Evolutionary conservation across 352 stramenopile genomes (phyloP).

Genomic region (Pythium biforme): DNA sequence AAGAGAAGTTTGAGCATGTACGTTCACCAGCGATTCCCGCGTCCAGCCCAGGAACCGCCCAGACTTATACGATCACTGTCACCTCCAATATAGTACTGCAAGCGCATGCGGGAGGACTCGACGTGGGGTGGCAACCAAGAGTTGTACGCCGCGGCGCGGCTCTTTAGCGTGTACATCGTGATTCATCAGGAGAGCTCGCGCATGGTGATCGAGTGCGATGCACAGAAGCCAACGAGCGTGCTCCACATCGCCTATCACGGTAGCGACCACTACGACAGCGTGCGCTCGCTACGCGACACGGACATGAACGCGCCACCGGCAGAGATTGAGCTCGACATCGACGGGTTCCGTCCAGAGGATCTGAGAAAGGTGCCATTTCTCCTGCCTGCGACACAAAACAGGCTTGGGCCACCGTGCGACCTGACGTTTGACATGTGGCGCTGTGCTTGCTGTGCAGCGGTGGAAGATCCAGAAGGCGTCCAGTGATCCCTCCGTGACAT

Average conservation of each 20-base stretch:
- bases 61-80: neutral
- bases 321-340: conserved; percentile 53
- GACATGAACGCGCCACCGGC: conserved; percentile 36
- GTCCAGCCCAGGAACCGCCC: neutral
- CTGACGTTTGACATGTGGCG: neutral
- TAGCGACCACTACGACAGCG: conserved; percentile 84
- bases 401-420: neutral
- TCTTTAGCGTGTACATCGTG: conserved; percentile 77
- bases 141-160: conserved; percentile 63
- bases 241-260: conserved; percentile 69
- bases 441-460: conserved; percentile 1
- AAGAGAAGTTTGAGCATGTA: conserved; percentile 84
- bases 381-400: neutral
- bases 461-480: conserved; percentile 17
- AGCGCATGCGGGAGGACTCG: conserved; percentile 72
- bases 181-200: conserved; percentile 68
- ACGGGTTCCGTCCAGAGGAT: conserved; percentile 56
- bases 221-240: conserved; percentile 42
- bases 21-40: neutral
- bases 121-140: conserved; percentile 86
- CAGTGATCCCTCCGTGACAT: neutral
- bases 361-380: conserved; percentile 45
- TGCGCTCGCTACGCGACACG: conserved; percentile 48
- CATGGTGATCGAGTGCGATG: conserved; percentile 76
- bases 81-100: conserved; percentile 53